These are phyloP conservation scores for Rossbeevera mucosa DNA, from an alignment of 768 basidiomycete species.

Conservation along the genomic window DNA sequence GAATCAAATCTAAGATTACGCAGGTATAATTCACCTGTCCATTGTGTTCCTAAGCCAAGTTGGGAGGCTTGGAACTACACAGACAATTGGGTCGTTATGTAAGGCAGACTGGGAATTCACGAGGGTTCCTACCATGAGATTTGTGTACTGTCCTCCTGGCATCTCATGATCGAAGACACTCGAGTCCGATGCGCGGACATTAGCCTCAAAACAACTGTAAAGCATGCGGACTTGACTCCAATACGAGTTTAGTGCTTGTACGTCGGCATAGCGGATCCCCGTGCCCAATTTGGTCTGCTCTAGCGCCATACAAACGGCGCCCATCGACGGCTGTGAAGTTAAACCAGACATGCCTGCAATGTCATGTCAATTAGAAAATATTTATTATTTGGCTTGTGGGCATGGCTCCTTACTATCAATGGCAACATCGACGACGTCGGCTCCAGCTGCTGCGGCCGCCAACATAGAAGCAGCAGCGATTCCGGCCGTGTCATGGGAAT, in stretches of 20 bases:
- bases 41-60: conserved; percentile 94
- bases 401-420: conserved; percentile 76
- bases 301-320: conserved; percentile 89
- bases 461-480: conserved; percentile 98
- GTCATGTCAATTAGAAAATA: conserved; percentile 12
- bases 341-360: conserved; percentile 89
- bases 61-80: conserved; percentile 95
- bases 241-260: conserved; percentile 95
- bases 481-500: conserved; percentile 99
- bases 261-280: conserved; percentile 94
- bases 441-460: conserved; percentile 93
- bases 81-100: conserved; percentile 16
- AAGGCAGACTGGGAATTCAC: conserved; percentile 15
- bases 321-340: conserved; percentile 99
- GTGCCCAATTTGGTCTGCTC: conserved; percentile 94
- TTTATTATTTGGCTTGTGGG: neutral
- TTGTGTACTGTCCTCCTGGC: conserved; percentile 96
- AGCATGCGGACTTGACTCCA: conserved; percentile 97
- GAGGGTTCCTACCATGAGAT: conserved; percentile 69
- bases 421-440: conserved; percentile 96
- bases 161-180: conserved; percentile 99
- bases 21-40: conserved; percentile 57
- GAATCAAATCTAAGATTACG: conserved; percentile 8
- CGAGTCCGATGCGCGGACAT: conserved; percentile 94
- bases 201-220: conserved; percentile 97